These are phyloP conservation scores for Tubosaeta sp. DNA, from an alignment of 768 basidiomycete genomes.

Conservation along the genomic window DNA sequence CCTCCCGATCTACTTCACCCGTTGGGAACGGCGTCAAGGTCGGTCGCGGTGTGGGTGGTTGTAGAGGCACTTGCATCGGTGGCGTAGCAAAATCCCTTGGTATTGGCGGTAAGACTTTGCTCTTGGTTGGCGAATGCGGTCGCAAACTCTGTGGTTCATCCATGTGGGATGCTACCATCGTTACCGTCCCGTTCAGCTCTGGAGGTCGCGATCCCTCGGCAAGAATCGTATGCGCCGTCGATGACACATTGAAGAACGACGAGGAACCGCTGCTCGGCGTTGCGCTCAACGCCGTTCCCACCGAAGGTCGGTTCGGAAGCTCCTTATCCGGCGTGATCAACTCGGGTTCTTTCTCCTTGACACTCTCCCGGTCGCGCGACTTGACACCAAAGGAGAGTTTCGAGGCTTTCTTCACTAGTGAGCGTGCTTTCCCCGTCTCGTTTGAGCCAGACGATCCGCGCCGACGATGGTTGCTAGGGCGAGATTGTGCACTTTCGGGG, in stretches of 20 bases:
- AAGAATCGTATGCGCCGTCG: constrained; percentile 42
- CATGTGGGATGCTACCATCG: constrained; percentile 16
- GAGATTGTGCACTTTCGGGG: constrained; percentile 36
- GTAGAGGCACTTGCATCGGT: constrained; percentile 8
- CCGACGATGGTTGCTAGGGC: constrained; percentile 36
- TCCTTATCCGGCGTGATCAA: constrained; percentile 42
- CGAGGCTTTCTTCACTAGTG: constrained; percentile 68
- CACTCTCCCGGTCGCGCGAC: constrained; percentile 42
- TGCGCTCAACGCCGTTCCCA: constrained; percentile 50
- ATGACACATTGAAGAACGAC: constrained; percentile 80
- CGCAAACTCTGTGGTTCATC: constrained; percentile 34
- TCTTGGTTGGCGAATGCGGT: constrained; percentile 50
- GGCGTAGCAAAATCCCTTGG: constrained; percentile 59
- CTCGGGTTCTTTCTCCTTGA: constrained; percentile 43
- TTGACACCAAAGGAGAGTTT: constrained; percentile 75
- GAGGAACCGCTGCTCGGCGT: constrained; percentile 75
- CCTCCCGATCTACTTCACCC: constrained; percentile 60
- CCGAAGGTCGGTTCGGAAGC: constrained; percentile 39
- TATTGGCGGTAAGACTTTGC: constrained; percentile 73
- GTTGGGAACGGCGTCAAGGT: constrained; percentile 52
- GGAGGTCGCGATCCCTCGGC: constrained; percentile 32
- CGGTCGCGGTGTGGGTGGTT: constrained; percentile 34
- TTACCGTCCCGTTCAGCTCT: constrained; percentile 22
- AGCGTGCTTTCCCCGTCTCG: constrained; percentile 48
- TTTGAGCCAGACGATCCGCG: constrained; percentile 47